Evolutionary conservation across 495 filamentous ascomycete species (phyloP), one percentile per base, ranked within the genome.

Genomic region (Penicillium turbatum): DNA sequence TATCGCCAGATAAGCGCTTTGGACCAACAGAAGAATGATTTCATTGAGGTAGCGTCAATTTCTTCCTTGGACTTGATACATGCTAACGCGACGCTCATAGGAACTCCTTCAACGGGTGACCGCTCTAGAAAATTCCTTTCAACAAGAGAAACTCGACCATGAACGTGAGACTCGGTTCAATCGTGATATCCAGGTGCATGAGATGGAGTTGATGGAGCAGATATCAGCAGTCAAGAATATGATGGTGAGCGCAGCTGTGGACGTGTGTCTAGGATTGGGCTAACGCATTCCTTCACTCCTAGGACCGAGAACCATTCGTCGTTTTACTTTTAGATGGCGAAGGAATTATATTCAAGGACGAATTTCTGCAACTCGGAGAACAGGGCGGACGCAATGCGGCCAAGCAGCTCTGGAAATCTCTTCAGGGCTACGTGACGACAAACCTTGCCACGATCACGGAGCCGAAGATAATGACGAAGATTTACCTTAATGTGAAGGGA

Each of bases 231-330:
- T 72, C 49, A 76, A 77, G 57, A 66, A 63, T 57, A 70, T 78
- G 47, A 80, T 80, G 76, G 78, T 81, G 57, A 69, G 63, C 51
- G 46, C 44, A 48, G 38, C 27, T 16, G 41, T 32, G 50, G 42
- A 42, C 26, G 12, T 11, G 47, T 31, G 32, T 30, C 5, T 46
- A 42, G 40, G 24, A 24, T n/a, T 51, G 48, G 40, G 55, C 64
- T 67, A 45, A 69, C 65, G 48, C 67, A 39, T 64, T 48, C 36
- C 35, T 53, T 53, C n/a, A n/a, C n/a, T n/a, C 37, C 24, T 17
- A 91, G 87, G 85, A 85, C 41, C 81, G 80, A 44, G 86, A 91
- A 73, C 82, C 86, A 8, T 92, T 90, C 62, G 76, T 91, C 58
- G 65, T 88, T 26, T 78, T 89, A 15, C 72, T 95, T 53, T 79